These are phyloP conservation scores for Naganishia albida DNA, from an alignment of 1,284 basidiomycete species.

Conservation along the genomic window DNA sequence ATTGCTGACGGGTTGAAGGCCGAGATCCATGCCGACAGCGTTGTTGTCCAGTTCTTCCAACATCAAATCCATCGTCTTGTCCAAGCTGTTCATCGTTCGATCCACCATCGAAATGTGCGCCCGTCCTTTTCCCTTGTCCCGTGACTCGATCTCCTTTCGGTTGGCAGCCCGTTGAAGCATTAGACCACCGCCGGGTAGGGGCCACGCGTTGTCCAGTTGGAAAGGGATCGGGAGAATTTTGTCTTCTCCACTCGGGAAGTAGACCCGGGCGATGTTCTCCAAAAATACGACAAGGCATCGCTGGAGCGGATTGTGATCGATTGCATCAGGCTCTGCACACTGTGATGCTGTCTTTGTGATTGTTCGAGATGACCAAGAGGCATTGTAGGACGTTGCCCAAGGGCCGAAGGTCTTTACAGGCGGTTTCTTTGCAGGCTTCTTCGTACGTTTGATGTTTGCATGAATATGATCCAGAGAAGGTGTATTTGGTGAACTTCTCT, in stretches of 20 bases:
- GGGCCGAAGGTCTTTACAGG: constrained; percentile 48
- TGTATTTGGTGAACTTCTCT: background rate
- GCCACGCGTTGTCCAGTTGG: constrained; percentile 73
- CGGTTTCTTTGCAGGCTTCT: constrained; percentile 37
- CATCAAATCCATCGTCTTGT: constrained; percentile 39
- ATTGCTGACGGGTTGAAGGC: constrained; percentile 48
- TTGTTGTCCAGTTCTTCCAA: constrained; percentile 59
- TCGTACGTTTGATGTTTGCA: background rate
- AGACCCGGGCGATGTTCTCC: constrained; percentile 71
- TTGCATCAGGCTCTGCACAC: background rate
- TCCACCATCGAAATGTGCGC: constrained; percentile 26
- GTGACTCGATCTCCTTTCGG: constrained; percentile 35
- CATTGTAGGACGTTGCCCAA: constrained; percentile 37
- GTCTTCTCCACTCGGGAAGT: constrained; percentile 70
- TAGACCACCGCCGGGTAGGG: constrained; percentile 57
- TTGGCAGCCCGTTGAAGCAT: constrained; percentile 65
- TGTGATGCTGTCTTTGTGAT: background rate
- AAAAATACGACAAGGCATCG: constrained; percentile 76
- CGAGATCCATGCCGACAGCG: constrained; percentile 14
- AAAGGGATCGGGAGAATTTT: constrained; percentile 81
- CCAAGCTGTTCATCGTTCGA: constrained; percentile 35
- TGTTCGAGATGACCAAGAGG: constrained; percentile 39
- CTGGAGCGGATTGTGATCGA: constrained; percentile 35
- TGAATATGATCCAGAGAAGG: background rate
- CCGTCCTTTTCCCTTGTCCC: constrained; percentile 27